Conservation (phyloP, 106 monocot species). For the Dendrobium nobile region DNA sequence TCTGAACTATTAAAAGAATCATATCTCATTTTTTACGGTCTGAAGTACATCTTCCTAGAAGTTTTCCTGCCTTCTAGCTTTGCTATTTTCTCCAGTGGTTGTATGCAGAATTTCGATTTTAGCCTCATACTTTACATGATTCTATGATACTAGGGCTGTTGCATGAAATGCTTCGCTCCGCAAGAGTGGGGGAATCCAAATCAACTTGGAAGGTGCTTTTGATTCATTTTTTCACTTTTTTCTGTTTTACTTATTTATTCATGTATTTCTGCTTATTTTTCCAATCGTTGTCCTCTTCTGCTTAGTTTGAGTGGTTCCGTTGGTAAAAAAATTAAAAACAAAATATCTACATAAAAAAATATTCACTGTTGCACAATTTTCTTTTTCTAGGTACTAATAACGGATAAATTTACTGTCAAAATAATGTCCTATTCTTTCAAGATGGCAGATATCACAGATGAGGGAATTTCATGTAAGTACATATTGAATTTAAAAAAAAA, state of each 20-base stretch:
- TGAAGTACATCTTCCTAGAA: neutral
- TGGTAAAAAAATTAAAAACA: neutral
- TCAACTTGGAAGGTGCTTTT: slow-evolving; percentile 34
- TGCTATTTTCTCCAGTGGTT: neutral
- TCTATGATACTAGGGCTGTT: slow-evolving; percentile 22
- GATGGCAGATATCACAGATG: slow-evolving; percentile 97
- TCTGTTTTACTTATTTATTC: slow-evolving; percentile 1
- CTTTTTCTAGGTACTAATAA: slow-evolving; percentile 64
- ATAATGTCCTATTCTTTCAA: slow-evolving; percentile 87
- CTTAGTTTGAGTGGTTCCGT: neutral
- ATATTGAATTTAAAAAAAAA: neutral
- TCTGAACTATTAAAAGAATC: neutral
- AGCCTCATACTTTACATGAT: neutral
- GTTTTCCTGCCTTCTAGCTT: neutral
- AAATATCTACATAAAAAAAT: neutral
- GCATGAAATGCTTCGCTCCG: slow-evolving; percentile 35
- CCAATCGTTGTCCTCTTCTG: neutral
- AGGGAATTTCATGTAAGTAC: slow-evolving; percentile 89
- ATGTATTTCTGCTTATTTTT: neutral
- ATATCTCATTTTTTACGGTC: neutral
- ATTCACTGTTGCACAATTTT: neutral
- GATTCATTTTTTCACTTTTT: neutral
- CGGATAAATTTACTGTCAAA: slow-evolving; percentile 92
- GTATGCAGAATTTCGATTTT: neutral
- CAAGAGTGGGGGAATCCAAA: slow-evolving; percentile 36